phyloP scores from a whole-genome alignment of 768 basidiomycete species.

The Podaxis sp. region DNA sequence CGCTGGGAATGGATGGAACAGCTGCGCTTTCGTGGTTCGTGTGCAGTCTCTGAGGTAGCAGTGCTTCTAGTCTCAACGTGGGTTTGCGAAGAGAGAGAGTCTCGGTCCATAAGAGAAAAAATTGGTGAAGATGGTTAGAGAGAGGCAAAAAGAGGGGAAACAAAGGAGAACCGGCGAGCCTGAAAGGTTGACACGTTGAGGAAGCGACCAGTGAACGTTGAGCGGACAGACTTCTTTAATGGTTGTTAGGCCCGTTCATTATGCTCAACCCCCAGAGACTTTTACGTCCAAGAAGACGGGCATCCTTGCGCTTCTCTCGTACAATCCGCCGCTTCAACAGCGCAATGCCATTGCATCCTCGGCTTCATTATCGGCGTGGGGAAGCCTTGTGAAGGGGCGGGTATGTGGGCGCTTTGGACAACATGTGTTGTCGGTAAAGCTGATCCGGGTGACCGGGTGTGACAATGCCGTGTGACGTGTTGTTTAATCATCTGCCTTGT shows the following conservation, averaged over 20 bases:
- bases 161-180: not conserved
- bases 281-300: not conserved
- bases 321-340: not conserved
- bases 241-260: not conserved
- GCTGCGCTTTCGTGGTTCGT: slow-evolving; percentile 9
- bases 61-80: not conserved
- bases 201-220: not conserved
- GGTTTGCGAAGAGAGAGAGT: not conserved
- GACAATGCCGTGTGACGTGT: not conserved
- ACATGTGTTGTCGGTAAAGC: not conserved
- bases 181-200: not conserved
- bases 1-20: slow-evolving; percentile 14
- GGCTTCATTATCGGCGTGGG: not conserved
- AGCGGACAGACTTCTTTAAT: not conserved
- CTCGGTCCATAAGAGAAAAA: not conserved
- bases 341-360: not conserved
- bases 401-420: not conserved
- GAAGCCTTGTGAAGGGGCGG: not conserved
- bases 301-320: not conserved
- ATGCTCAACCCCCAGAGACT: not conserved
- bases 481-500: slow-evolving; percentile 1
- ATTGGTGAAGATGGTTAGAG: not conserved
- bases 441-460: not conserved
- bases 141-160: not conserved
- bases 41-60: not conserved